Evolutionary conservation across 106 monocot genomes (phyloP).

Genomic region (Acorus calamus): DNA sequence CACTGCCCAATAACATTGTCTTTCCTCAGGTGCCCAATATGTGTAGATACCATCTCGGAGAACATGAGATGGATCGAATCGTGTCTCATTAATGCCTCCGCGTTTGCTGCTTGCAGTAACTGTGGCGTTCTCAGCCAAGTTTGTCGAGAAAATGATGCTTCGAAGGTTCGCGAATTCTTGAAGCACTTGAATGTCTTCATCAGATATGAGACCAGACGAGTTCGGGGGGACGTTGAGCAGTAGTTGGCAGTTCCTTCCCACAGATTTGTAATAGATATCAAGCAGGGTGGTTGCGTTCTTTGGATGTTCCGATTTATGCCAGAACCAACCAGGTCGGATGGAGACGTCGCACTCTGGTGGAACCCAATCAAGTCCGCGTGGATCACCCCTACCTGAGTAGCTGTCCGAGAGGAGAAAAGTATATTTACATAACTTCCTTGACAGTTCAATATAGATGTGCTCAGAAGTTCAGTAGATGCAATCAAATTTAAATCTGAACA

Average conservation of each 20-base stretch:
- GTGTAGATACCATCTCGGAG: conserved; percentile 53
- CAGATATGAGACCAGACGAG: conserved; percentile 78
- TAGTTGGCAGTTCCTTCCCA: conserved; percentile 80
- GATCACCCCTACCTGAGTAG: conserved; percentile 66
- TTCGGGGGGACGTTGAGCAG: conserved; percentile 90
- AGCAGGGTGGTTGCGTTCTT: conserved; percentile 60
- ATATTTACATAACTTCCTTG: too few species aligned
- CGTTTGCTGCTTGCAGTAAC: conserved; percentile 53
- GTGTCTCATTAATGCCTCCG: conserved; percentile 26
- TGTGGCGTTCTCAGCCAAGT: conserved; percentile 54
- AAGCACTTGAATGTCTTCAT: conserved; percentile 86
- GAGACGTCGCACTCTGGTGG: conserved; percentile 95
- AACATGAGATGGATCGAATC: conserved; percentile 37
- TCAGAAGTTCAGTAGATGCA: too few species aligned
- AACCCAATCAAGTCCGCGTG: conserved; percentile 67
- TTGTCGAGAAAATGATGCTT: conserved; percentile 50
- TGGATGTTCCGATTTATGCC: conserved; percentile 72
- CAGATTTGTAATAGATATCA: conserved; percentile 84
- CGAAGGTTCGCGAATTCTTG: conserved; percentile 56
- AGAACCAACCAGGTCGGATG: conserved; percentile 91
- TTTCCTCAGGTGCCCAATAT: conserved; percentile 81
- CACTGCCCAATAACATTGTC: conserved; percentile 34
- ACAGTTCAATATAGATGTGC: too few species aligned
- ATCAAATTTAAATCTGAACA: too few species aligned
- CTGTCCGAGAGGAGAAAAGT: conserved; percentile 13